These are phyloP conservation scores for Peterozyma xylosa DNA, from an alignment of 805 yeast genomes.

Conservation along the genomic window DNA sequence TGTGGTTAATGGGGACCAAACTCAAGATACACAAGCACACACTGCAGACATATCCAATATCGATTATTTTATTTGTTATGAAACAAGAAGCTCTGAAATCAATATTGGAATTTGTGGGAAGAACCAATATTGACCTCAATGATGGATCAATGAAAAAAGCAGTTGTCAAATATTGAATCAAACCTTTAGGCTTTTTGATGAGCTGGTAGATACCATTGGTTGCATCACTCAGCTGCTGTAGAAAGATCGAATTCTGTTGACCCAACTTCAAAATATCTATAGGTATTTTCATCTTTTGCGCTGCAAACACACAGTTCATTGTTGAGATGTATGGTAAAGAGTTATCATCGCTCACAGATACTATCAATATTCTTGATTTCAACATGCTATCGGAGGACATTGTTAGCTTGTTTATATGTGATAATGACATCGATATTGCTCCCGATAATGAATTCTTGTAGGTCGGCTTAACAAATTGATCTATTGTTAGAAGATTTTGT, in stretches of 20 bases:
- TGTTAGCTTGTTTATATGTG: conserved; percentile 65
- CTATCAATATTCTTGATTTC: conserved; percentile 57
- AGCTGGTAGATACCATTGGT: conserved; percentile 83
- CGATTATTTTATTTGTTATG: conserved; percentile 82
- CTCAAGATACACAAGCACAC: conserved; percentile 85
- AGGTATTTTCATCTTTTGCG: conserved; percentile 85
- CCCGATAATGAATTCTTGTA: conserved; percentile 56
- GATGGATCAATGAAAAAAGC: conserved; percentile 86
- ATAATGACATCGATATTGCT: conserved; percentile 74
- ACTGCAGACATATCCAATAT: conserved; percentile 90
- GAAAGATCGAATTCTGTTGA: conserved; percentile 54
- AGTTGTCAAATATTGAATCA: conserved; percentile 74
- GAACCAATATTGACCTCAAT: conserved; percentile 63
- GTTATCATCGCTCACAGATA: conserved; percentile 66
- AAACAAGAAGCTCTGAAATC: conserved; percentile 95
- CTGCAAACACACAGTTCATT: conserved; percentile 94
- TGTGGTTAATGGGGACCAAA: conserved; percentile 52
- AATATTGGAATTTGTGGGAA: conserved; percentile 79
- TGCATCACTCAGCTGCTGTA: conserved; percentile 95
- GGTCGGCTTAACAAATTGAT: conserved; percentile 15
- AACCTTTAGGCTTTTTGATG: conserved; percentile 62
- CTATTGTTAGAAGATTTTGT: conserved; percentile 32
- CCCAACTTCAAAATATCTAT: conserved; percentile 80
- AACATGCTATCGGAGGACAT: conserved; percentile 31
- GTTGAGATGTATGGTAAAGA: conserved; percentile 82